Base-by-base conservation (phyloP, 495 filamentous ascomycete species). In the Wilcoxina mikolae region DNA sequence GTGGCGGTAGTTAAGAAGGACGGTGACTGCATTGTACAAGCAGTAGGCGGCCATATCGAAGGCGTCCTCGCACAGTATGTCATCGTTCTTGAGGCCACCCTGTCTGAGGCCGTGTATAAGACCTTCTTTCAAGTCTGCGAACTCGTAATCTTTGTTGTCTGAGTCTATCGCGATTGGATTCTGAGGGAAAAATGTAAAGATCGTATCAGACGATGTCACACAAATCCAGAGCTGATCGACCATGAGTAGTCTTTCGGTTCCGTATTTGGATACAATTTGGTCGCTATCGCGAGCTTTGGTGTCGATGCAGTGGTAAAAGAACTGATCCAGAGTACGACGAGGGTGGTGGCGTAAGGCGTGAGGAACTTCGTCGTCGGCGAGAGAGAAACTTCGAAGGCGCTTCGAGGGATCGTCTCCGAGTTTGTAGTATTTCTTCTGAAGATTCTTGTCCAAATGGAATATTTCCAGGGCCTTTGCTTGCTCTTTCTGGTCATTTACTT, bases 191-290 rank as follows among this genome's bases (percentile, higher is more conserved):
- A 75, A 72, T 1, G 81, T 84, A 26, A 85, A 71, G 46, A 85
- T 77, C 25, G 83, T 67, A 52, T 80, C 65, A 67, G 58, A 44
- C 9, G 43, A 26, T 5, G 84, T 61, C 20, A 83, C 70, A 78
- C 79, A 84, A 67, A 84, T 75, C 81, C 81, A 85, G 4, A 84
- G 68, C 60, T 84, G 80, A 60, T 84, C 81, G 3, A 85, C 81
- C 81, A 84, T 85, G 61, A 83, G 80, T 9, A 85, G 76, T 58
- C 84, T 84, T 17, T 65, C 66, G 55, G 69, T 66, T 56, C 73
- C 76, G 58, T 78, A 84, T n/a, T n/a, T n/a, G n/a, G n/a, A n/a
- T 2, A 85, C 80, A 3, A 85, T 81, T 64, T 85, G 82, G 58
- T 84, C 81, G 45, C 73, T 69, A 56, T 85, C 82, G 17, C 82